These are phyloP conservation scores for Skeletonema grethae DNA, from an alignment of 108 stramenopile genomes.

Conservation along the genomic window DNA sequence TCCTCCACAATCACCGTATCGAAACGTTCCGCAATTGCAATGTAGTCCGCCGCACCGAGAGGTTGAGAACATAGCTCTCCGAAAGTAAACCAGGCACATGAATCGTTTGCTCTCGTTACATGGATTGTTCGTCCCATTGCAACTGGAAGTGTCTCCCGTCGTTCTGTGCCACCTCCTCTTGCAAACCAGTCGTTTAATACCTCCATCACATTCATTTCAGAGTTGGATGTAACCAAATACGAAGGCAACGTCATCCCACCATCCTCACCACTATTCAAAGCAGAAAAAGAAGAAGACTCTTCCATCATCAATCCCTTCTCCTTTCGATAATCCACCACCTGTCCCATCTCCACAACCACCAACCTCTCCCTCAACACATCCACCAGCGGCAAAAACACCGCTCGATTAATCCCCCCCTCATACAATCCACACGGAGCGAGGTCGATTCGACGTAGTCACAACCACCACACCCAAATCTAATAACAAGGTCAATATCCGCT, in stretches of 20 bases:
- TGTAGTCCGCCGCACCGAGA: conserved; percentile 42
- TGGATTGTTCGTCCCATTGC: conserved; percentile 36
- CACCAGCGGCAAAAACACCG: conserved; percentile 62
- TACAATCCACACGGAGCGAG: conserved; percentile 55
- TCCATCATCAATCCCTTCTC: neutral
- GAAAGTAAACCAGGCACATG: conserved; percentile 38
- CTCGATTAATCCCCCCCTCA: conserved; percentile 61
- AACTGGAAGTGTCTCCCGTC: conserved; percentile 29
- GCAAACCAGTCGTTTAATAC: neutral
- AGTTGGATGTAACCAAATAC: neutral
- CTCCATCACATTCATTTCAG: neutral
- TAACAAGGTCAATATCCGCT: conserved; percentile 26
- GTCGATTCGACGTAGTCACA: conserved; percentile 68
- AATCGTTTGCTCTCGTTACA: conserved; percentile 17
- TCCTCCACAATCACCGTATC: conserved; percentile 23
- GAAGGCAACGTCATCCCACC: neutral
- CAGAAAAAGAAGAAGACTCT: neutral
- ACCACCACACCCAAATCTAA: conserved; percentile 38
- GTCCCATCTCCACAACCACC: conserved; percentile 13
- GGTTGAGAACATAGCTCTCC: conserved; percentile 35
- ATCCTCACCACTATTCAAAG: neutral
- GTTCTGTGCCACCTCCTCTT: neutral
- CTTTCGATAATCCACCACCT: conserved; percentile 17
- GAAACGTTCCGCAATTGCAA: conserved; percentile 15
- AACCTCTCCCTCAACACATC: conserved; percentile 23